Evolutionary conservation across 2,329 filamentous ascomycete species (phyloP), one percentile per base, ranked within the genome.

Genomic region (Venturiaceae sp.): DNA sequence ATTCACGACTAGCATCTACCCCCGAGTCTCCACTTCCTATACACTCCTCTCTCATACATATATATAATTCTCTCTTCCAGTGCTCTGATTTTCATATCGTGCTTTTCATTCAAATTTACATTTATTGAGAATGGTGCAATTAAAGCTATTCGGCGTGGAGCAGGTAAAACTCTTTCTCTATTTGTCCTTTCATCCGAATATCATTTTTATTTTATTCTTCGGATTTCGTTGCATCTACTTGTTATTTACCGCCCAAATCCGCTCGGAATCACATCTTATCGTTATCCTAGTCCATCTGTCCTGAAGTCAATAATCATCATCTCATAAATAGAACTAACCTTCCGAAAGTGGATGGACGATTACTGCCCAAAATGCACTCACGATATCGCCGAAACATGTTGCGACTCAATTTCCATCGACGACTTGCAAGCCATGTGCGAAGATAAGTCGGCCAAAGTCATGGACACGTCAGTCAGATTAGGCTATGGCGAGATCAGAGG

Each of bases 361-460:
- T 74, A 81, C 64, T 78, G 82, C 63, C 74, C 71, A 1, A 72
- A 72, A 30, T 75, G 75, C 61, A 80, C 79, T 60, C 80, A 80
- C 69, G 92, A 95, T 69, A 81, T 92, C 53, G 86, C 88, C 59
- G 88, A 92, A 71, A 92, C 88, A 0, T 92, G 88, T 67, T 86
- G 83, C 58, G 83, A 86, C 2, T 90, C 87, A 3, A 77, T 92
- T 23, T 91, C 88, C 0, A 74, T 92, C 60, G 78, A 86, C 26
- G 82, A 91, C 53, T 77, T 92, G 3, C 73, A 78, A 9, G 71
- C 71, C 0, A 71, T 92, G 28, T 84, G 78, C 19, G 80, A 81
- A 47, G 79, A 84, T 63, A 79, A 81, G 55, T 65, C 62, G 58
- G 71, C 60, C 71, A 79, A 66, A 56, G 81, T 73, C 67, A 75